Base-by-base conservation (phyloP, 768 basidiomycete species). In the Mycena haematopus region DNA sequence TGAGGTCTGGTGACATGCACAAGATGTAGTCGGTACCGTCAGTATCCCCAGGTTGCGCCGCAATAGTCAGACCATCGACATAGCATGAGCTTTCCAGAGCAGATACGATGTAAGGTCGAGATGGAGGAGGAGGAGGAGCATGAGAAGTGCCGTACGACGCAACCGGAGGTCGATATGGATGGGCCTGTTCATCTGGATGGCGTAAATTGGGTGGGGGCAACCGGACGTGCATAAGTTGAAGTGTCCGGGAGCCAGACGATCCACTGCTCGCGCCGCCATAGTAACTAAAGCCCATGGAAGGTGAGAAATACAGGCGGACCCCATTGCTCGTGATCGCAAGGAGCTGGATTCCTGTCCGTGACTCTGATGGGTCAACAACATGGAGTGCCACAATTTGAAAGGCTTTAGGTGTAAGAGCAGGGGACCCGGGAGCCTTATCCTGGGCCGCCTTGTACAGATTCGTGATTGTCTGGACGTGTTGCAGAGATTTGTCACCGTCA, bases 241-340 rank as follows among this genome's bases (percentile, higher is more conserved):
- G 79, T 38, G 82, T 75, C 25, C 86, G 76, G 42, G 69, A 63
- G 52, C 73, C 73, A 62, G 64, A 65, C 68, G 79, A 57, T 61
- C 71, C 57, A 65, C 66, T 70, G 19, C 76, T 73, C 21, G 70
- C 71, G 13, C 78, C 71, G 27, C 78, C 76, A 63, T 82, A 85
- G 72, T 86, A 88, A 24, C 78, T 77, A 65, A 83, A 84, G 22
- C 77, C 73, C 53, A 77, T 75, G 4, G 83, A 77, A 3, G 89
- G 83, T 1, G 84, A 84, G 72, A 97, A 94, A 79, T 93, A 98
- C 1, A 96, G 80, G 52, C 96, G 87, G 3, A 91, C 85, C 14
- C 93, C 95, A 54, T 89, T 95, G 29, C 82, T 79, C 24, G 95
- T 94, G 50, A 96, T 76, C 1, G 90, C 94, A 52, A 97, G 79